Evolutionary conservation across 257 asterid genomes (phyloP).

Genomic region (Linaria vulgaris): DNA sequence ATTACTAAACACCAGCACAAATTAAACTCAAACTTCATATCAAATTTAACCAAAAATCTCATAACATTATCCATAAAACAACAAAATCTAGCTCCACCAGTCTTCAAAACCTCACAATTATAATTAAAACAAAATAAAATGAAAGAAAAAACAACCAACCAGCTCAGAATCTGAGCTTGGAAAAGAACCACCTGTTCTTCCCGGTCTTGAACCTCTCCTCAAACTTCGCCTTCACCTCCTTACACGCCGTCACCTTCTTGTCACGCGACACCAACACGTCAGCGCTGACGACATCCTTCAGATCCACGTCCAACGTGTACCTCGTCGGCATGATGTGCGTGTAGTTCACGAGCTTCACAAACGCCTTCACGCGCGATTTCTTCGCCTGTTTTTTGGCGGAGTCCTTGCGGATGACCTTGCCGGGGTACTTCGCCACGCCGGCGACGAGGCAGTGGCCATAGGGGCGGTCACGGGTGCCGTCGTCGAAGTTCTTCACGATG

Average conservation of each 20-base stretch:
- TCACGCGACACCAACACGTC: constrained; percentile 43
- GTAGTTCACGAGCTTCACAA: constrained; percentile 47
- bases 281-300: constrained; percentile 39
- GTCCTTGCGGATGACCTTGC: constrained; percentile 51
- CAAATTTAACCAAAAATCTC: constrained; percentile 10
- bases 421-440: constrained; percentile 46
- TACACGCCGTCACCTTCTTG: constrained; percentile 47
- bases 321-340: constrained; percentile 55
- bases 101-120: neutral
- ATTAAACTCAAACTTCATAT: neutral
- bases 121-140: neutral
- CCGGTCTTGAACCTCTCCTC: constrained; percentile 60
- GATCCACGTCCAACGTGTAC: constrained; percentile 52
- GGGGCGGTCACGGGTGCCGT: constrained; percentile 47
- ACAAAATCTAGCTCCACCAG: too few species aligned
- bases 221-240: constrained; percentile 37
- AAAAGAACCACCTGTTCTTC: constrained; percentile 54
- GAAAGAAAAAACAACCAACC: too few species aligned
- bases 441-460: constrained; percentile 55
- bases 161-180: constrained; percentile 44
- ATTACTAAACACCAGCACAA: too few species aligned
- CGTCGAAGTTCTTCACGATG: constrained; percentile 45
- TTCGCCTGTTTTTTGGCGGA: constrained; percentile 52
- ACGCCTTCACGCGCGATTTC: constrained; percentile 49
- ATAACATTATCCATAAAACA: neutral